Conservation (phyloP, 2,329 filamentous ascomycete genomes). For the Drechslerella stenobrocha region DNA sequence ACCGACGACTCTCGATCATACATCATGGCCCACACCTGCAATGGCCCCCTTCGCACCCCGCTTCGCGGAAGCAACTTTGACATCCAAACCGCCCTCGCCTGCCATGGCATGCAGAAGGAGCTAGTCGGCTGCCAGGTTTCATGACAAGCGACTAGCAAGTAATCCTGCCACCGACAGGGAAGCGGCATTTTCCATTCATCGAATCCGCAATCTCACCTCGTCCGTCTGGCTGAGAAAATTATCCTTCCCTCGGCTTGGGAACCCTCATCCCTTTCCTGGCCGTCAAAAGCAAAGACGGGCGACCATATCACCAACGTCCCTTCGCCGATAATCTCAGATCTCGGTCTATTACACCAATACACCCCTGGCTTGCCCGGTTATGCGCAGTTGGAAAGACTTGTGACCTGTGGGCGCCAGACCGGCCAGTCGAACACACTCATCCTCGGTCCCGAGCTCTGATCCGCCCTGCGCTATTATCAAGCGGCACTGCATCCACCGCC, state of each 20-base stretch:
- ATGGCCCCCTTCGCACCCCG: constrained; percentile 16
- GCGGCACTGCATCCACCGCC: constrained; percentile 5
- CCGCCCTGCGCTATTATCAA: constrained; percentile 15
- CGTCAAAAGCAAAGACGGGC: constrained; percentile 4
- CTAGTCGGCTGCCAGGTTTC: constrained; percentile 44
- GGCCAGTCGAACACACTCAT: constrained; percentile 2
- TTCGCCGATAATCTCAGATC: constrained; percentile 43
- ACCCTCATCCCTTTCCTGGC: constrained; percentile 15
- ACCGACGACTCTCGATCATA: no score
- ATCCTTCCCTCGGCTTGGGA: constrained; percentile 28
- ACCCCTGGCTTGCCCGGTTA: constrained; percentile 26
- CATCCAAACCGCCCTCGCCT: constrained; percentile 22
- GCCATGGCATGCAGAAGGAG: constrained; percentile 27
- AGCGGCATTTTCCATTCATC: constrained; percentile 47
- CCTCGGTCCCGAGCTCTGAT: background rate
- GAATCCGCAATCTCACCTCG: constrained; percentile 30
- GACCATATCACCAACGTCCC: constrained; percentile 11
- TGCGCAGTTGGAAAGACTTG: constrained; percentile 22
- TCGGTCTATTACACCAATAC: constrained; percentile 28
- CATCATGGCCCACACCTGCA: no score
- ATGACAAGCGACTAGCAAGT: constrained; percentile 29
- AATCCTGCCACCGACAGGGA: background rate
- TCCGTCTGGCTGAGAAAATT: constrained; percentile 39
- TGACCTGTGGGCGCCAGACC: constrained; percentile 8
- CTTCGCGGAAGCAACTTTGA: constrained; percentile 16